Base-by-base conservation (phyloP, 768 basidiomycete species). In the Thelephora aurantiotincta region DNA sequence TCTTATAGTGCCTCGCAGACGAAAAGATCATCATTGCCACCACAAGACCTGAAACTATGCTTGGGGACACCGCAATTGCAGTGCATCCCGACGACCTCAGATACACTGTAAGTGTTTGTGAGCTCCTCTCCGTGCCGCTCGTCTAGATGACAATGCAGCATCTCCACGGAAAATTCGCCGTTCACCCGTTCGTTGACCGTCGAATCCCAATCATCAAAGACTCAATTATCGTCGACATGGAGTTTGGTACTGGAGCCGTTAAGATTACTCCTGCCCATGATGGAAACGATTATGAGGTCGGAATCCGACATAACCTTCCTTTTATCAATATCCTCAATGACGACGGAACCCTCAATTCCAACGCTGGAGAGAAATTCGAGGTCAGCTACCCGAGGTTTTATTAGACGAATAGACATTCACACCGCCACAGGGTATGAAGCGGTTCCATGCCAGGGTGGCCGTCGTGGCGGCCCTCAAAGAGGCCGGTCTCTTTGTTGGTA, bases 191-290 rank as follows among this genome's bases (percentile, higher is more conserved):
- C 70, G 64, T 94, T 43, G 65, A 78, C 50, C 80, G 96, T 42
- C 77, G 79, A 13, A 69, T 99, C 42, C 94, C 90, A 12, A 94
- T 99, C 61, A 68, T 98, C 49, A 71, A 79, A 23, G 94, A 98
- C 58, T 68, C 73, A 18, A 83, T 91, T 61, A 70, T 70, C 22
- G 82, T 96, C 50, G 94, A 98, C 60, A 96, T 90, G 81, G 72
- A 75, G 9, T 98, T 98, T 55, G 96, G 96, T 34, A 99, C 96
- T 26, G 96, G 96, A 60, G 96, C 94, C 0, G 94, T 98, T 45
- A 98, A 99, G 69, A 97, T 98, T 58, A 98, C 96, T 0, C 96
- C 96, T 13, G 96, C 94, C 0, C 96, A 98, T 59, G 96, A 98
- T 61, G 86, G 81, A 13, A 93, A 93, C 59, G 94, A 98, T 72